These are phyloP conservation scores for Decorospora gaudefroyi DNA, from an alignment of 2,329 filamentous ascomycete genomes.

Conservation along the genomic window DNA sequence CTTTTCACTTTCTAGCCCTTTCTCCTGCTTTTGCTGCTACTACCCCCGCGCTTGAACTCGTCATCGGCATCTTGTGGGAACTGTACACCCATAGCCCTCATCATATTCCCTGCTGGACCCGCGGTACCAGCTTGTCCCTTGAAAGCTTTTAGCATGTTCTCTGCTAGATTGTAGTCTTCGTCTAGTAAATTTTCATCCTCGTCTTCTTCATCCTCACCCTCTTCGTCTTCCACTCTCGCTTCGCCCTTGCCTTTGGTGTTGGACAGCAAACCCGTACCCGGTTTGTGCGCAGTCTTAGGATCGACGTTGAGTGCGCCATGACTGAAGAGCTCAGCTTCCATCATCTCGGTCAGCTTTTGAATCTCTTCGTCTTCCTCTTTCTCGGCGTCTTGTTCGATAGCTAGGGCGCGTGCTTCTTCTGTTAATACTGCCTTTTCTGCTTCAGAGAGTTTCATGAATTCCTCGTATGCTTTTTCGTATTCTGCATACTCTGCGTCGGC, in stretches of 20 bases:
- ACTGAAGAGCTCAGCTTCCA: conserved; percentile 73
- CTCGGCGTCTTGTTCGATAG: conserved; percentile 49
- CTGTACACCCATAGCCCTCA: conserved; percentile 81
- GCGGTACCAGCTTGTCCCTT: conserved; percentile 85
- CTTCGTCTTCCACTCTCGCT: conserved; percentile 19
- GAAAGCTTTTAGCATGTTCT: conserved; percentile 90
- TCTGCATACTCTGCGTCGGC: conserved; percentile 71
- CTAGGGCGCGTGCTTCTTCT: conserved; percentile 43
- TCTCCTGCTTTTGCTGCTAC: conserved; percentile 3
- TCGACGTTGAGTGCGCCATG: conserved; percentile 65
- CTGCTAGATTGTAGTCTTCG: conserved; percentile 84
- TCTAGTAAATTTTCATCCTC: conserved; percentile 62
- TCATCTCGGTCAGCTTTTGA: conserved; percentile 65
- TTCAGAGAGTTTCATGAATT: conserved; percentile 74
- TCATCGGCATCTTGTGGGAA: conserved; percentile 79
- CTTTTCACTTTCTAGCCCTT: no score
- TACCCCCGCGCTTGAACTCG: conserved; percentile 24
- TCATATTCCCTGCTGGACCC: conserved; percentile 84
- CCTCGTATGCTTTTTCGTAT: conserved; percentile 79
- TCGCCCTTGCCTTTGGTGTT: conserved; percentile 20
- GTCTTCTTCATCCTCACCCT: conserved; percentile 53
- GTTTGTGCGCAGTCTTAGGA: conserved; percentile 20
- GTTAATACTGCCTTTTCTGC: conserved; percentile 42
- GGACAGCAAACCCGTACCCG: conserved; percentile 10
- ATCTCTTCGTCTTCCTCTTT: conserved; percentile 62